phyloP scores from a whole-genome alignment of 1,284 basidiomycete genomes.

The Naganishia albida region DNA sequence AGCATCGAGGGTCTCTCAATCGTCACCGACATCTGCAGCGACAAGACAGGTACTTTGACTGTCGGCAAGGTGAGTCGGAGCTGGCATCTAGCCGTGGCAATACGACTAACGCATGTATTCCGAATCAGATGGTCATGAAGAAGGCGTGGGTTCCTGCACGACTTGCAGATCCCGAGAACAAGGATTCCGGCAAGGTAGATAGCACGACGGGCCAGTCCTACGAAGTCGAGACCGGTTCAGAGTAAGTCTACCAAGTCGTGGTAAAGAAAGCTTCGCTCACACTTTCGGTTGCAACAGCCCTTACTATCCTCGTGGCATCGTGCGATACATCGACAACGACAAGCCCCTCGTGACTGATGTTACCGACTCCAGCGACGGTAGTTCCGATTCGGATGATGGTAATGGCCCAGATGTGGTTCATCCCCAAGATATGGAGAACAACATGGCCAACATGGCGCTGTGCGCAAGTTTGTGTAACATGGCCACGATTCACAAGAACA shows the following conservation, averaged over 20 bases:
- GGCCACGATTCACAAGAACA: slow-evolving; percentile 53
- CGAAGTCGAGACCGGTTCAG: slow-evolving; percentile 51
- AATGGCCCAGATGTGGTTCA: slow-evolving; percentile 39
- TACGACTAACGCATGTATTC: slow-evolving; percentile 4
- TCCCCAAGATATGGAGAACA: slow-evolving; percentile 45
- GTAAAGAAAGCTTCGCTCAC: slow-evolving; percentile 1
- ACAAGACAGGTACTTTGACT: slow-evolving; percentile 69
- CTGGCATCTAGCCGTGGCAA: not conserved
- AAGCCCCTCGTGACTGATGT: slow-evolving; percentile 31
- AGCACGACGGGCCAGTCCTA: slow-evolving; percentile 49
- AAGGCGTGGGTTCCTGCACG: slow-evolving; percentile 60
- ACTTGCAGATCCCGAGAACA: slow-evolving; percentile 25
- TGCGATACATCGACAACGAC: slow-evolving; percentile 40
- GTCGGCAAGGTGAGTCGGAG: slow-evolving; percentile 55
- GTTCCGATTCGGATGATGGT: slow-evolving; percentile 39
- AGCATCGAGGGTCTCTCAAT: slow-evolving; percentile 65
- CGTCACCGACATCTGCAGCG: slow-evolving; percentile 65
- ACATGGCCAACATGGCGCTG: slow-evolving; percentile 53
- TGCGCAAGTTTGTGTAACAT: slow-evolving; percentile 58
- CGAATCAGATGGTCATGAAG: slow-evolving; percentile 57
- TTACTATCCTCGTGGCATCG: slow-evolving; percentile 54
- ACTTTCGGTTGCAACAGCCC: slow-evolving; percentile 38
- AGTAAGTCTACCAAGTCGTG: slow-evolving; percentile 33
- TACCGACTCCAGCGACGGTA: slow-evolving; percentile 40
- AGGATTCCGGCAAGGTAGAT: slow-evolving; percentile 32